A percentile compares a stretch with the other conserved stretches of the same genome.
Evolutionary conservation across 805 yeast species (phyloP).

Genomic region (Starmerella davenportii): DNA sequence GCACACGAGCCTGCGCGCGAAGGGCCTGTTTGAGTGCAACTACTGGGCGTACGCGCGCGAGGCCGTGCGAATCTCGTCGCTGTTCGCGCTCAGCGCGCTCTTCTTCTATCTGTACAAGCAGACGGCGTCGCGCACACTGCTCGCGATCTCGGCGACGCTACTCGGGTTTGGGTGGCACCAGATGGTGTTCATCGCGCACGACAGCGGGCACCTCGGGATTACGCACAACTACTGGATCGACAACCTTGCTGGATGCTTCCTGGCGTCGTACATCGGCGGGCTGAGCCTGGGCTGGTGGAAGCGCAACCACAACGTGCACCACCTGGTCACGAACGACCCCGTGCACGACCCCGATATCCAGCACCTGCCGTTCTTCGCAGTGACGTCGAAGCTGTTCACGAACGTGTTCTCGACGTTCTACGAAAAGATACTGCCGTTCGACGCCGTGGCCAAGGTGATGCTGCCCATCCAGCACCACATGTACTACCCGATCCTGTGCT

Average conservation of each 20-base stretch:
- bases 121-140: conserved; percentile 19
- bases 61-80: conserved; percentile 36
- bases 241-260: conserved; percentile 49
- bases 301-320: conserved; percentile 84
- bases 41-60: conserved; percentile 62
- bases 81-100: conserved; percentile 34
- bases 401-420: conserved; percentile 66
- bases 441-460: conserved; percentile 38
- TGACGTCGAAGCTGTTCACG: conserved; percentile 49
- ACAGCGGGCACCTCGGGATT: conserved; percentile 72
- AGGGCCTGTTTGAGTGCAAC: conserved; percentile 53
- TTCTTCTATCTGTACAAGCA: conserved; percentile 25
- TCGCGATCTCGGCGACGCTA: conserved; percentile 39
- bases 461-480: conserved; percentile 50
- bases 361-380: conserved; percentile 81
- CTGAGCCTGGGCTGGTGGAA: conserved; percentile 91
- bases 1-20: conserved; percentile 35
- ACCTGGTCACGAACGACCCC: conserved; percentile 78
- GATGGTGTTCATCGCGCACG: conserved; percentile 72
- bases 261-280: conserved; percentile 77
- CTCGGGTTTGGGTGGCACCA: conserved; percentile 82
- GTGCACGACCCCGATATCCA: conserved; percentile 90
- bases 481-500: conserved; percentile 62
- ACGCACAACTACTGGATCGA: conserved; percentile 67
- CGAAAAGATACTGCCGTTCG: conserved; percentile 49